Evolutionary conservation across 306 rosid genomes (phyloP).

Genomic region (Lathyrus tuberosus): DNA sequence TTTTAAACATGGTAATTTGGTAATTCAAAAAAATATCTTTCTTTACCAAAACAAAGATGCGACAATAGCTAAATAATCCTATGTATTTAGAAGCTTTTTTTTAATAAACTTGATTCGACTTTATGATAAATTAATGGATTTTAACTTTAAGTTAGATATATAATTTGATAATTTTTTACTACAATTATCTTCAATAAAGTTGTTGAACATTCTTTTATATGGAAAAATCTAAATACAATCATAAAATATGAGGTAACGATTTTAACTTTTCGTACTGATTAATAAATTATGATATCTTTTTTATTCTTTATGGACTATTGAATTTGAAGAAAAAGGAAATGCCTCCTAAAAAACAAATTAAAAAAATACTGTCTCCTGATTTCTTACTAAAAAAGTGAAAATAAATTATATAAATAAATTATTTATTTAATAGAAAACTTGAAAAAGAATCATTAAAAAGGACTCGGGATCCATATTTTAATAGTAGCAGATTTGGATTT

Average conservation of each 20-base stretch:
- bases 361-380: background rate
- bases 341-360: background rate
- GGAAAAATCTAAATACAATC: no score
- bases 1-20: background rate
- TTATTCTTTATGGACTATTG: background rate
- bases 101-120: no score
- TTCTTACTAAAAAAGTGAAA: background rate
- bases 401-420: background rate
- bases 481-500: no score
- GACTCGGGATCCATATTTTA: no score
- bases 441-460: background rate
- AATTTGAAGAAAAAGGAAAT: background rate
- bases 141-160: no score
- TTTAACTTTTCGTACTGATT: background rate
- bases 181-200: no score
- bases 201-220: no score
- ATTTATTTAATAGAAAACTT: background rate
- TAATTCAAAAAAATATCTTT: no score
- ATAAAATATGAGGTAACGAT: background rate
- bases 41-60: background rate
- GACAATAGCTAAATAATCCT: no score
- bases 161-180: no score
- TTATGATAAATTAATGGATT: no score
- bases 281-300: background rate
- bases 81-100: no score